Evolutionary conservation across 202 grass and related monocot genomes (phyloP), one percentile per base, ranked within the genome.

Genomic region (Musa balbisiana): DNA sequence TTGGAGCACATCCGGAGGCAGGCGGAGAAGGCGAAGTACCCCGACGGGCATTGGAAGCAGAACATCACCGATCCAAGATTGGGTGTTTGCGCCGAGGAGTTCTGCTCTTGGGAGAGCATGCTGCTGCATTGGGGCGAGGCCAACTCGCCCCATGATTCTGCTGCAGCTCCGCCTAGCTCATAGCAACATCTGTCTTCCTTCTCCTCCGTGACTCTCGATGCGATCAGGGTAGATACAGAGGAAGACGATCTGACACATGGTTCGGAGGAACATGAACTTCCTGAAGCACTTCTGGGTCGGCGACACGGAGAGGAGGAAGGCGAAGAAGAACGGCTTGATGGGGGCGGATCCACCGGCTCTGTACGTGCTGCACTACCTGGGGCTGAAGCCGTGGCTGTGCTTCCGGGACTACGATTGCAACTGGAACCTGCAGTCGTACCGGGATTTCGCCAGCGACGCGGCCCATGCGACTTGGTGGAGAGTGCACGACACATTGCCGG

Each of bases 211-310:
- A 43, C 4, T 43, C 33, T 43, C 1, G 33, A 43, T 43, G 33
- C 33, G 33, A 43, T 43, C 33, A 43, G 33, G 33, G 33, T 43
- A 43, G 33, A 43, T 5, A 43, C 33, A 43, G 33, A 43, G 33
- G 33, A 43, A 43, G 33, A 43, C 33, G 33, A 43, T 43, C 33
- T 43, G 33, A 43, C 4, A 43, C 33, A 43, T 43, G 29, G 29
- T 33, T 33, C 29, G 3, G 29, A 33, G 29, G 33, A 29, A 9
- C 16, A 69, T 51, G 67, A 69, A 69, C 67, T 69, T 51, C 43
- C 67, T 69, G 67, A 69, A 51, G 67, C 67, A 69, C 67, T 69
- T 69, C 67, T 69, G 67, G 67, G 5, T 51, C 33, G 67, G 67
- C 33, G 67, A 69, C 67, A 17, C 49, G 17, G 16, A 49, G 15